These are phyloP conservation scores for Leccinum variicolor DNA, from an alignment of 768 basidiomycete species.

Conservation along the genomic window DNA sequence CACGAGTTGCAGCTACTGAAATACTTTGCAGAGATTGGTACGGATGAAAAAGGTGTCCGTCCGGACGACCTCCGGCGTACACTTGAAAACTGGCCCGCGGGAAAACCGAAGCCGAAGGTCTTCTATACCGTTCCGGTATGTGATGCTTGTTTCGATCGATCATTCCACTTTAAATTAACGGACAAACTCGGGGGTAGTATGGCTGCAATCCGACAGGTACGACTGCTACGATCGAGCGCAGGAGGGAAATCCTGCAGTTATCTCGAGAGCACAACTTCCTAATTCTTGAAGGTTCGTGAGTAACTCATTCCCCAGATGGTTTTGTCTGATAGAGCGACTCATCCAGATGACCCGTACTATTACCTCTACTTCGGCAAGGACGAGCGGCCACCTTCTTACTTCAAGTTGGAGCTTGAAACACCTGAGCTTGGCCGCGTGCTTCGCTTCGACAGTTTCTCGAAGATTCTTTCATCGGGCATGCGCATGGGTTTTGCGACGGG, in stretches of 20 bases:
- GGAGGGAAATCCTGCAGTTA: slow-evolving; percentile 67
- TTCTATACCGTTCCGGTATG: slow-evolving; percentile 79
- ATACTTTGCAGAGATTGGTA: slow-evolving; percentile 61
- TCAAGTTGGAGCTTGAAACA: slow-evolving; percentile 68
- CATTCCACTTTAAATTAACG: background rate
- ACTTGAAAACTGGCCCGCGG: slow-evolving; percentile 71
- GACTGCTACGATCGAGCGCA: slow-evolving; percentile 67
- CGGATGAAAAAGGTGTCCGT: slow-evolving; percentile 70
- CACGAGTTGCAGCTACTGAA: slow-evolving; percentile 2
- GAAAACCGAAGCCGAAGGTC: slow-evolving; percentile 68
- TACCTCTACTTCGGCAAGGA: slow-evolving; percentile 70
- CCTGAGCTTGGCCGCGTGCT: slow-evolving; percentile 73
- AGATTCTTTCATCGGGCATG: slow-evolving; percentile 74
- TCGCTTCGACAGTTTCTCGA: slow-evolving; percentile 88
- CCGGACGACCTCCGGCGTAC: slow-evolving; percentile 57
- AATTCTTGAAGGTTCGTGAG: slow-evolving; percentile 71
- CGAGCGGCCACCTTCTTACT: slow-evolving; percentile 73
- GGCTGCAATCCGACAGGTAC: slow-evolving; percentile 87
- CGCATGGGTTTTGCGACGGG: slow-evolving; percentile 81
- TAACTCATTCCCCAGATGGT: background rate
- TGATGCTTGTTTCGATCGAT: slow-evolving; percentile 7
- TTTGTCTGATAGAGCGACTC: background rate
- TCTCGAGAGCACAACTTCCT: slow-evolving; percentile 72
- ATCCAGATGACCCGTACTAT: slow-evolving; percentile 74
- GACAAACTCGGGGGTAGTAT: slow-evolving; percentile 42